phyloP scores from a whole-genome alignment of 2,329 filamentous ascomycete species.

The Colletotrichum orchidophilum region DNA sequence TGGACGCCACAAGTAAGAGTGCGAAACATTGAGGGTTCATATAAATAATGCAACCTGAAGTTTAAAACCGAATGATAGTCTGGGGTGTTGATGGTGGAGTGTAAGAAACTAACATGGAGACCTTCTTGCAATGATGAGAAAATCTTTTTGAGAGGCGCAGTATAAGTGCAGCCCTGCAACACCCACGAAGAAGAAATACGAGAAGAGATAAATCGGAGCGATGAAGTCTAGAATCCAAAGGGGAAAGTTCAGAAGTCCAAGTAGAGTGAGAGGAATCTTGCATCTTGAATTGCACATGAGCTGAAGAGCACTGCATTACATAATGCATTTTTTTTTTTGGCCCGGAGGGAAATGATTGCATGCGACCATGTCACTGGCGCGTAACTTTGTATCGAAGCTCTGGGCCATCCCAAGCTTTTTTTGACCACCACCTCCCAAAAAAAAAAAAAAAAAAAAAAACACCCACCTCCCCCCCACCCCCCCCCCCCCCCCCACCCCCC shows the following conservation, averaged over 20 bases:
- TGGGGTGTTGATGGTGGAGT: not conserved
- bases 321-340: not conserved
- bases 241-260: not conserved
- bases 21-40: not conserved
- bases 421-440: not conserved
- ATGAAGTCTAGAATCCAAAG: no score
- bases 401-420: not conserved
- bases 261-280: not conserved
- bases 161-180: no score
- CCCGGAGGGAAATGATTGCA: not conserved
- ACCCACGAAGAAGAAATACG: no score
- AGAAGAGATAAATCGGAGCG: no score
- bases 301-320: constrained; percentile 4
- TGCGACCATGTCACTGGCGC: not conserved
- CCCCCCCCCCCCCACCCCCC: no score
- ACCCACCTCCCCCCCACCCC: no score
- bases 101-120: no score
- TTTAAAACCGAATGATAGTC: not conserved
- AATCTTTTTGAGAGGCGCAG: no score
- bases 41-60: not conserved
- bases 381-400: constrained; percentile 15
- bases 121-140: no score
- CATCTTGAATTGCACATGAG: not conserved
- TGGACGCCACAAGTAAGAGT: not conserved
- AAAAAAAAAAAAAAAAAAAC: no score